phyloP scores from a whole-genome alignment of 352 stramenopile genomes.

The Pythium pyrilobum region DNA sequence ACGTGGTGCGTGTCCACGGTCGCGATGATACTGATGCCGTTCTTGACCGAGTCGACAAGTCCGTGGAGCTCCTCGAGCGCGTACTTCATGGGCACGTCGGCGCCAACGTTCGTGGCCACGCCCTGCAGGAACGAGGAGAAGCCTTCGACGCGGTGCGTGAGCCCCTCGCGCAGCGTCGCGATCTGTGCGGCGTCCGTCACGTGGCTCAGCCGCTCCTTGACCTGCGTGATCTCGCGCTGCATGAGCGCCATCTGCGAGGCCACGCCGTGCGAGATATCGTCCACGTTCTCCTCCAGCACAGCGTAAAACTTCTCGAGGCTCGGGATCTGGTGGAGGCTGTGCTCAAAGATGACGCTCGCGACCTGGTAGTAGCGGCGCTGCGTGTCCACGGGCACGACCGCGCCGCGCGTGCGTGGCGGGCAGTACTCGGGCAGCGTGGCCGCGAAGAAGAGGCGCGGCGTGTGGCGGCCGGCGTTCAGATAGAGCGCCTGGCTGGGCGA shows the following conservation, averaged over 20 bases:
- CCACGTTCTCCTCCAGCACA: constrained; percentile 66
- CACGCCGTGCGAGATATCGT: constrained; percentile 59
- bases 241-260: constrained; percentile 64
- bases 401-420: constrained; percentile 17
- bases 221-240: constrained; percentile 45
- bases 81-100: constrained; percentile 70
- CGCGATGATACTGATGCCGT: constrained; percentile 72
- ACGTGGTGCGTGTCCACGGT: constrained; percentile 66
- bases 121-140: constrained; percentile 69
- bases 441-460: constrained; percentile 38
- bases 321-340: constrained; percentile 81
- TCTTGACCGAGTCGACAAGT: constrained; percentile 72
- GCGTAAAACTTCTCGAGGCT: constrained; percentile 76
- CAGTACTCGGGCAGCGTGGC: constrained; percentile 38
- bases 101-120: constrained; percentile 64
- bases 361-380: constrained; percentile 68
- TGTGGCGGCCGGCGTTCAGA: constrained; percentile 44
- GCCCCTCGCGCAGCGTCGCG: constrained; percentile 43
- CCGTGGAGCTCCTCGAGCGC: constrained; percentile 68
- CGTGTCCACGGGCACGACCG: constrained; percentile 21
- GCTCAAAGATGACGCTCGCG: constrained; percentile 73
- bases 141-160: constrained; percentile 52
- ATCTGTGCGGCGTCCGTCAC: constrained; percentile 53
- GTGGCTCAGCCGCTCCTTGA: constrained; percentile 47
- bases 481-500: constrained; percentile 19